Conservation (phyloP, 1,284 basidiomycete genomes). For the Lentinus polychrous region DNA sequence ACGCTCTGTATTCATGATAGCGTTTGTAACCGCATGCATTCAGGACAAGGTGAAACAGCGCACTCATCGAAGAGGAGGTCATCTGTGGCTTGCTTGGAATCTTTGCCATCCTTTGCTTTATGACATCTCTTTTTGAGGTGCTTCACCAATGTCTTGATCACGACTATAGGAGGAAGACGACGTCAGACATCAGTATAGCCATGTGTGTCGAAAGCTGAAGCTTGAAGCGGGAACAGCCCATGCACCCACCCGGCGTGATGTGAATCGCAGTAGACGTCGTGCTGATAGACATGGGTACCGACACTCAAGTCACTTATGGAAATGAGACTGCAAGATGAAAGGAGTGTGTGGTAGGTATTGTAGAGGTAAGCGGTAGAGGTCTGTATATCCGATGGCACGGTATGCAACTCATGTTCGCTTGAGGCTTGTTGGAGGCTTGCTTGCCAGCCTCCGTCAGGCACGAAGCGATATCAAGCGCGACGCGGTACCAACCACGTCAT, state of each 20-base stretch:
- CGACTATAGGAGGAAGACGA: slow-evolving; percentile 19
- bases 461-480: not conserved
- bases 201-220: not conserved
- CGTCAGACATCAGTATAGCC: not conserved
- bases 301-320: not conserved
- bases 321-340: not conserved
- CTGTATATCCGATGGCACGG: not conserved
- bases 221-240: too few relatives aligned
- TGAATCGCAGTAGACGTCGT: slow-evolving; percentile 46
- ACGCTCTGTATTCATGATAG: slow-evolving; percentile 34
- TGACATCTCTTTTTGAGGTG: slow-evolving; percentile 46
- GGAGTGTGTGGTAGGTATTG: not conserved
- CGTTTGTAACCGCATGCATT: not conserved
- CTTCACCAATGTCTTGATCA: slow-evolving; percentile 53
- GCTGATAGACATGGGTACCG: slow-evolving; percentile 39
- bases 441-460: not conserved
- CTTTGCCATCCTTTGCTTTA: slow-evolving; percentile 31
- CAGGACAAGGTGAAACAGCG: slow-evolving; percentile 15
- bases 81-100: slow-evolving; percentile 39
- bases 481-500: too few relatives aligned
- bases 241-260: slow-evolving; percentile 40
- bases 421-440: too few relatives aligned
- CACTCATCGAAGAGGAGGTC: slow-evolving; percentile 61
- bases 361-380: not conserved
- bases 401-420: not conserved